Evolutionary conservation across 805 yeast genomes (phyloP).

Genomic region (Saccharomycopsis sp.): DNA sequence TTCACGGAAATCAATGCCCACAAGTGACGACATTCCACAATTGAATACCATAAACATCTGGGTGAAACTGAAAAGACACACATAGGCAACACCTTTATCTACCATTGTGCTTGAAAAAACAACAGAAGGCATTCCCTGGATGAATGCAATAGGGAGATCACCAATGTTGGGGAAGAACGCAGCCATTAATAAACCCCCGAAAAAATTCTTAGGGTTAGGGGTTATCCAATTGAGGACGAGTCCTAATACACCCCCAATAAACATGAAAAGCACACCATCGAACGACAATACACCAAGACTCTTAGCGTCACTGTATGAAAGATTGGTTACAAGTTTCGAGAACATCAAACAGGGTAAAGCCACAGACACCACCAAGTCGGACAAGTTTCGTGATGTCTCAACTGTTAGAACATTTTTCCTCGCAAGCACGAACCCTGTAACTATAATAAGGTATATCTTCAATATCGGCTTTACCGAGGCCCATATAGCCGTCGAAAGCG

Average conservation of each 20-base stretch:
- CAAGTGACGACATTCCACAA: conserved; percentile 34
- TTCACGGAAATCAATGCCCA: conserved; percentile 36
- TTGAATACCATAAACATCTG: conserved; percentile 38
- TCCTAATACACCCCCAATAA: conserved; percentile 30
- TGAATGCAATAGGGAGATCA: conserved; percentile 48
- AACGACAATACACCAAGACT: conserved; percentile 42
- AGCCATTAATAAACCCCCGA: conserved; percentile 42
- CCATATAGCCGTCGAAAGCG: conserved; percentile 20
- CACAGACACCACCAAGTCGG: conserved; percentile 44
- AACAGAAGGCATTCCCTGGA: conserved; percentile 36
- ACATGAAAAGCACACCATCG: conserved; percentile 25
- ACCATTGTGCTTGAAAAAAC: conserved; percentile 36
- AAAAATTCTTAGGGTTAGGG: conserved; percentile 40
- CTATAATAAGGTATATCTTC: conserved; percentile 66
- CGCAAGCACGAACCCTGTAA: conserved; percentile 58
- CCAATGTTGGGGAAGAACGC: conserved; percentile 46
- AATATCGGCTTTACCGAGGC: conserved; percentile 66
- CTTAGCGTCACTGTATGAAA: conserved; percentile 46
- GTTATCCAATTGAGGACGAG: conserved; percentile 31
- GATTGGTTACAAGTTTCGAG: conserved; percentile 44
- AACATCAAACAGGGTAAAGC: conserved; percentile 50
- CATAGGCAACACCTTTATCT: conserved; percentile 44
- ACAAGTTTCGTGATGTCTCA: conserved; percentile 54
- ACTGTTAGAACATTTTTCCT: conserved; percentile 52
- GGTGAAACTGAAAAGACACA: conserved; percentile 39